Conservation (phyloP, 1,284 basidiomycete species). For the Cystobasidium pallidum region DNA sequence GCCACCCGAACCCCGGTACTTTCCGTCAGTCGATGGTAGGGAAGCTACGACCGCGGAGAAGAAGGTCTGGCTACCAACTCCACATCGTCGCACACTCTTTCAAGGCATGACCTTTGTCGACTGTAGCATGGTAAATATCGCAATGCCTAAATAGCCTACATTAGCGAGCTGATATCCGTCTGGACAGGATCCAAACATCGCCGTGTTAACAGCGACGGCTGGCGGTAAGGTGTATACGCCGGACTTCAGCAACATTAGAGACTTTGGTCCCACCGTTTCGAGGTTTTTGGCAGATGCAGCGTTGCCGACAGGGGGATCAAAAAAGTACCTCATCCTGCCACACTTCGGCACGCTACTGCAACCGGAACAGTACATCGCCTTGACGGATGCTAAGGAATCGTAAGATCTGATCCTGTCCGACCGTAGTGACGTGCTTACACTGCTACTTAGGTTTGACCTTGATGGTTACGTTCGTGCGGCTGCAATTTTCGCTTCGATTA, state of each 20-base stretch:
- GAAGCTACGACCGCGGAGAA: conserved; percentile 3
- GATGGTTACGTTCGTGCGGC: conserved; percentile 1
- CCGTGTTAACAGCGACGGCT: conserved; percentile 8
- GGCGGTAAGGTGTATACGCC: not conserved
- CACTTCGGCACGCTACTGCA: not conserved
- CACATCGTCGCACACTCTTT: conserved; percentile 4
- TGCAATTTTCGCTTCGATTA: not conserved
- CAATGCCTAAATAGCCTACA: not conserved
- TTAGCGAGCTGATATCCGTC: not conserved
- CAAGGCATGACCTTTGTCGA: conserved; percentile 21
- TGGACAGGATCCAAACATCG: conserved; percentile 21
- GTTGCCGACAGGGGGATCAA: not conserved
- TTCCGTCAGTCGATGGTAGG: conserved; percentile 28
- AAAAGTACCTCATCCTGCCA: conserved; percentile 5
- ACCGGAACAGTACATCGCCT: not conserved
- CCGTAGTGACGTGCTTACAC: not conserved
- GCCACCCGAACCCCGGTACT: conserved; percentile 26
- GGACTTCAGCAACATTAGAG: not conserved
- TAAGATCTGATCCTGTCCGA: not conserved
- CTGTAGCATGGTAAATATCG: conserved; percentile 5
- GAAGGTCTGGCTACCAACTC: conserved; percentile 20
- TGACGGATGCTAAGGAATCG: conserved; percentile 1
- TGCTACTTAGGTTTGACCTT: not conserved
- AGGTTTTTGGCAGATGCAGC: not conserved
- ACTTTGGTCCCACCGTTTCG: not conserved